Evolutionary conservation across 352 stramenopile genomes (phyloP).

Genomic region (Pythium utonaiense): DNA sequence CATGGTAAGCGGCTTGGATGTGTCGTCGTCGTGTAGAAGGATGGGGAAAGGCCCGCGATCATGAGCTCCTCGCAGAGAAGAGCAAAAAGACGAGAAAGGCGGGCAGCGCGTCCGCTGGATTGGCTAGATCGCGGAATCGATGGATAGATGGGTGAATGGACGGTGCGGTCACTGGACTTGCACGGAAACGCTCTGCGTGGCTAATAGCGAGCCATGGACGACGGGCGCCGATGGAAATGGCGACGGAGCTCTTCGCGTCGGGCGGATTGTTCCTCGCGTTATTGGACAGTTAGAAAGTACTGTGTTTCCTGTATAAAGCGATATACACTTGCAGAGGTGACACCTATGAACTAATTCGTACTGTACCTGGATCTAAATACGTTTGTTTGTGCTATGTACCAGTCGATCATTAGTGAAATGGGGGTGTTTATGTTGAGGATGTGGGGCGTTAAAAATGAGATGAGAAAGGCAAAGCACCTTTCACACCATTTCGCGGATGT

Average conservation of each 20-base stretch:
- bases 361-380: too few relatives aligned
- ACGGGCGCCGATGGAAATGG: not conserved
- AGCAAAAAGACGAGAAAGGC: not conserved
- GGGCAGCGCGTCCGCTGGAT: too few relatives aligned
- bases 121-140: not conserved
- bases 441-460: not conserved
- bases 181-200: not conserved
- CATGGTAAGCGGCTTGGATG: constrained; percentile 8
- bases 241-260: not conserved
- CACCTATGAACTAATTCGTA: not conserved
- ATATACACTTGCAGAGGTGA: not conserved
- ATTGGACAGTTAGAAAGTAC: constrained; percentile 6
- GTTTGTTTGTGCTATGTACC: too few relatives aligned
- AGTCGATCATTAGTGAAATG: too few relatives aligned
- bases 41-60: not conserved
- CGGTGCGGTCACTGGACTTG: not conserved
- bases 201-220: not conserved
- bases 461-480: not conserved
- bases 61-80: not conserved
- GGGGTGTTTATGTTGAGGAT: not conserved
- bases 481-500: constrained; percentile 46
- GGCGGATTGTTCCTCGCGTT: not conserved
- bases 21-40: not conserved
- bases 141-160: not conserved
- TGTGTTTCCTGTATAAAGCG: not conserved